Conservation (phyloP, 768 basidiomycete genomes). For the Tylopilus subfusipes region DNA sequence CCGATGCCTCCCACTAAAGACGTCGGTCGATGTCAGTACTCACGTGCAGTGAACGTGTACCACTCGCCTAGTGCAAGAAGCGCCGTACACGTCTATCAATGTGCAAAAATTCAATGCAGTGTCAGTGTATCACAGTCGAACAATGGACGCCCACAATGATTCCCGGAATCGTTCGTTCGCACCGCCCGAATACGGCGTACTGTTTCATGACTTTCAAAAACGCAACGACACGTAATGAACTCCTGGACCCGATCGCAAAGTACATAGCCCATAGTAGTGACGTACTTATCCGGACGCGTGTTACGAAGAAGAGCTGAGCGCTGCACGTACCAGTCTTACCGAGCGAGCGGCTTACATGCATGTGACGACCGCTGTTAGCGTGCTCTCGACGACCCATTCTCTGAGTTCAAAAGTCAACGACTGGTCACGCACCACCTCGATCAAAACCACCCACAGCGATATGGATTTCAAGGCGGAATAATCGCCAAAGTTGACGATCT, state of each 20-base stretch:
- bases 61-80: neutral
- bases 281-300: constrained; percentile 3
- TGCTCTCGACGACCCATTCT: neutral
- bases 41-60: neutral
- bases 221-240: neutral
- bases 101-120: neutral
- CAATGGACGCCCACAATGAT: neutral
- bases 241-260: neutral
- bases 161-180: constrained; percentile 1
- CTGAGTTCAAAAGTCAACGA: neutral
- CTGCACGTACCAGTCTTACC: neutral
- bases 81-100: neutral
- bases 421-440: neutral
- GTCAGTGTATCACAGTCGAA: neutral
- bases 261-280: neutral
- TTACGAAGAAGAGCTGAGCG: constrained; percentile 4
- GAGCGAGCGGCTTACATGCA: neutral
- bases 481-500: constrained; percentile 1
- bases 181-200: neutral
- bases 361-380: neutral
- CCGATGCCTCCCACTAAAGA: constrained; percentile 1
- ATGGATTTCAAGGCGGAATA: neutral
- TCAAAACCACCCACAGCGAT: neutral
- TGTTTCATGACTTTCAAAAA: neutral
- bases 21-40: neutral